Conservation (phyloP, 164 flowering plant species). For the Akebia trifoliata region DNA sequence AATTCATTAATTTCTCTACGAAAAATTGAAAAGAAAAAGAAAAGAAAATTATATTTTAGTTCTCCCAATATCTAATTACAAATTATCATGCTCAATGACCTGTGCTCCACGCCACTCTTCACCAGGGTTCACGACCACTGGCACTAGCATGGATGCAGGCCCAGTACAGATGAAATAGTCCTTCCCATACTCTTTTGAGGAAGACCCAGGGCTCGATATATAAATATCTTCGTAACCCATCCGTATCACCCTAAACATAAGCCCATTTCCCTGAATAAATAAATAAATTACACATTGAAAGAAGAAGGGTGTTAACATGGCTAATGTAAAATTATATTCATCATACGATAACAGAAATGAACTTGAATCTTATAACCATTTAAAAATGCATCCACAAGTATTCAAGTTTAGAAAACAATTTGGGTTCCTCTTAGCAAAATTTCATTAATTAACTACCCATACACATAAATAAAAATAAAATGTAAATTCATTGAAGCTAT, state of each 20-base stretch:
- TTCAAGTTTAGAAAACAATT: too few species aligned
- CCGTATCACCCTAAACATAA: constrained; percentile 62
- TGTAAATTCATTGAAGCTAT: too few species aligned
- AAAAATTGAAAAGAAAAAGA: not conserved
- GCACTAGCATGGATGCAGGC: constrained; percentile 80
- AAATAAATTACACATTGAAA: not conserved
- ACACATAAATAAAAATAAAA: too few species aligned
- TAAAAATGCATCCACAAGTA: too few species aligned
- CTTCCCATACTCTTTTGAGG: constrained; percentile 55
- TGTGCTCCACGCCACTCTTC: constrained; percentile 89
- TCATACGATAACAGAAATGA: too few species aligned
- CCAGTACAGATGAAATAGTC: constrained; percentile 84
- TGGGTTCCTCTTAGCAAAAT: too few species aligned
- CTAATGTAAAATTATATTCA: too few species aligned
- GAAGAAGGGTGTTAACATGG: too few species aligned
- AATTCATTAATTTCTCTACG: constrained; percentile 10
- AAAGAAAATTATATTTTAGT: not conserved
- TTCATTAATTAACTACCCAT: too few species aligned
- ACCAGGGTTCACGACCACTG: constrained; percentile 63
- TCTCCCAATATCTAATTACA: constrained; percentile 31
- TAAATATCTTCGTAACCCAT: constrained; percentile 80
- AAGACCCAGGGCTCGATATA: constrained; percentile 66
- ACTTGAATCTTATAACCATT: too few species aligned
- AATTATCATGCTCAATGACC: constrained; percentile 83
- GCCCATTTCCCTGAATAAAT: constrained; percentile 55